These are phyloP conservation scores for Avena eriantha DNA, from an alignment of 176 grass and related monocot genomes.

Conservation along the genomic window DNA sequence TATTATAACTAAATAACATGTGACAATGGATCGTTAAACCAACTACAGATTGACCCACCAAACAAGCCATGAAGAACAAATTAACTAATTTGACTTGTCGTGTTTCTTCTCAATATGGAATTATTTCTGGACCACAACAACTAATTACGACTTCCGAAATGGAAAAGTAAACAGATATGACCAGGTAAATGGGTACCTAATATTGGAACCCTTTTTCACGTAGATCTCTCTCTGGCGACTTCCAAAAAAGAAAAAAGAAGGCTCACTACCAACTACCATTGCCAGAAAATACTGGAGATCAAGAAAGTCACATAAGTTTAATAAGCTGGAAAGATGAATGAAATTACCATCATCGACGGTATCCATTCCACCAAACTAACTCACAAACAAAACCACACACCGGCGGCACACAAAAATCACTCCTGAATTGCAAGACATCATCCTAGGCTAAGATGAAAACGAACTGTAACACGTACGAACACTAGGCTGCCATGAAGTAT, in stretches of 20 bases:
- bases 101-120: neutral
- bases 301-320: neutral
- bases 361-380: neutral
- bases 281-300: neutral
- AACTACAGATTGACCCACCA: neutral
- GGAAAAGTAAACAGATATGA: neutral
- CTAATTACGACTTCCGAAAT: neutral
- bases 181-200: neutral
- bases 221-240: neutral
- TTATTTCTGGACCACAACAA: neutral
- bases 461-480: neutral
- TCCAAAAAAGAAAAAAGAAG: constrained; percentile 16
- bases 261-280: neutral
- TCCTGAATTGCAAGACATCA: neutral
- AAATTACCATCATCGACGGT: neutral
- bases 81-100: neutral
- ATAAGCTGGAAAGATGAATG: neutral
- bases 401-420: neutral
- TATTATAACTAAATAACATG: too few species aligned
- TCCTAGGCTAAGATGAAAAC: neutral
- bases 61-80: neutral
- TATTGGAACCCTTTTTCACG: neutral
- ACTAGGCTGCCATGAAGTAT: neutral
- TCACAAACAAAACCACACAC: neutral
- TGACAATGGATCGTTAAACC: too few species aligned